Evolutionary conservation across 306 rosid species (phyloP), one percentile per base, ranked within the genome.

Genomic region (Neltuma alba): DNA sequence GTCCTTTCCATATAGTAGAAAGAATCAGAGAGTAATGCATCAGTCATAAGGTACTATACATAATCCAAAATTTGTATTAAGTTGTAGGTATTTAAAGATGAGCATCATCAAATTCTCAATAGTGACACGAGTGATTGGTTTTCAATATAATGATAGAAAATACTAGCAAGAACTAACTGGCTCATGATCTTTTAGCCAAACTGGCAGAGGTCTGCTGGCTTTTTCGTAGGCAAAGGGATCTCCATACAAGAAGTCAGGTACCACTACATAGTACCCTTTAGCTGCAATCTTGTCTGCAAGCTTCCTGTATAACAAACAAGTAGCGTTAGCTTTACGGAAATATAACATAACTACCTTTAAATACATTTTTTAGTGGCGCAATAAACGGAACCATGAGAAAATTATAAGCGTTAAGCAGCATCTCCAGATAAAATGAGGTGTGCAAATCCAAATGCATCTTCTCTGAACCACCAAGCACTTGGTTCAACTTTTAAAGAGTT

Each of bases 281-380:
- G 92, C 92, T 48, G 96, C 92, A 83, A 87, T 76, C 85, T 92
- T 90, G 85, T 92, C 94, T 14, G 96, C 98, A 27, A 94, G 88
- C 77, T 90, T 90, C 92, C 98, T 92, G 71, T 55, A 79, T 12
- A 80, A 57, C n/a, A 80, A 72, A 69, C 72, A 76, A 11, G 13
- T 20, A 47, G 69, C 42, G 54, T 77, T 76, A 81, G 68, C 70
- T 71, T 36, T 30, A 27, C 21, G 14, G 38, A 61, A 20, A 61
- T 30, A 61, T 11, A 30, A 5, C 2, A 13, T 14, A 33, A 63
- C 70, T 33, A 34, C 18, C n/a, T 63, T 33, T 18, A 18, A 9
- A 6, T 23, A 5, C 44, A 15, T n/a, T n/a, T 4, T n/a, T 10
- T 3, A 6, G 31, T 3, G 28, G 71, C 21, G n/a, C 30, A 36